Evolutionary conservation across 139 green algal genomes (phyloP).

Genomic region (Coelastrella sp.): DNA sequence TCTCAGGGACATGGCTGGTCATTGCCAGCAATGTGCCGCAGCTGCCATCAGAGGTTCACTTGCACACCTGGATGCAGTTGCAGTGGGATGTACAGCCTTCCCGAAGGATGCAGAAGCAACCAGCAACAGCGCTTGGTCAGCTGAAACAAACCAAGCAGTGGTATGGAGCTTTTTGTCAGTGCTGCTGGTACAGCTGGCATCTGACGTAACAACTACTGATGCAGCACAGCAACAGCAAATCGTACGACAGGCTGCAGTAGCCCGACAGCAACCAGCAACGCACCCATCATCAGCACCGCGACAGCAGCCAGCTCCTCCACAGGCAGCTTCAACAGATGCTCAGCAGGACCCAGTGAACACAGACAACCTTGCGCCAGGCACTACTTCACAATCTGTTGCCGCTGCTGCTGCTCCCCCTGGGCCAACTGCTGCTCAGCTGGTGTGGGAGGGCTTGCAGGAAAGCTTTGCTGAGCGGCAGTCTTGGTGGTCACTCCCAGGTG

Average conservation of each 20-base stretch:
- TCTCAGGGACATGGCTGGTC: not conserved
- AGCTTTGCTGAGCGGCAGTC: not conserved
- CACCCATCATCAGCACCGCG: no score
- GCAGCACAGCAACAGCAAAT: not conserved
- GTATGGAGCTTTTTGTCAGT: not conserved
- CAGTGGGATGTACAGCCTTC: not conserved
- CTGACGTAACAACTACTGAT: not conserved
- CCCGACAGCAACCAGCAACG: not conserved
- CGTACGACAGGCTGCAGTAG: not conserved
- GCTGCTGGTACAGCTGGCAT: not conserved
- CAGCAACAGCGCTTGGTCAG: not conserved
- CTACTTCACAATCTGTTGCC: not conserved
- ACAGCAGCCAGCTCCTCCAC: not conserved
- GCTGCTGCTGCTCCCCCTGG: not conserved
- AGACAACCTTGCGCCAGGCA: not conserved
- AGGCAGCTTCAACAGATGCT: not conserved
- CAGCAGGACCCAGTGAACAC: not conserved
- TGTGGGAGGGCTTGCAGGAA: slow-evolving; percentile 1
- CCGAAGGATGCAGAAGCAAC: not conserved
- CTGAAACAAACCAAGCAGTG: not conserved
- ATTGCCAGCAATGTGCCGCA: slow-evolving; percentile 8
- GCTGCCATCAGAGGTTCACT: not conserved
- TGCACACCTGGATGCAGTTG: slow-evolving; percentile 1
- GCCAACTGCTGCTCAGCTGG: not conserved
- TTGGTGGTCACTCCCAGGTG: not conserved